These are phyloP conservation scores for Leccinum proximum DNA, from an alignment of 1,284 basidiomycete species.

Conservation along the genomic window DNA sequence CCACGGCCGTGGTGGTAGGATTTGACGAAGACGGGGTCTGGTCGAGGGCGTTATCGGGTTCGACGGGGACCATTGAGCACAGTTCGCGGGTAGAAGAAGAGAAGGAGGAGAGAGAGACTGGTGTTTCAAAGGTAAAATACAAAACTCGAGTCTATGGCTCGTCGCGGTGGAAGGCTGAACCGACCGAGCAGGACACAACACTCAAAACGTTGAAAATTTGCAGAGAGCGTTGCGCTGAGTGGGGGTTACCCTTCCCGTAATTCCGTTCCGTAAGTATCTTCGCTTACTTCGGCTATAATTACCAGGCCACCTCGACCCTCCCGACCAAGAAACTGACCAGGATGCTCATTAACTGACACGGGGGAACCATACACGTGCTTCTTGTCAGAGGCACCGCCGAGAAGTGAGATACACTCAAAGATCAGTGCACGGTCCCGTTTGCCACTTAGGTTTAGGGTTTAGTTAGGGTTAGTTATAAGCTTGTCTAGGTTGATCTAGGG, in stretches of 20 bases:
- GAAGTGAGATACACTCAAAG: too few species aligned
- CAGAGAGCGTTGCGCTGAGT: constrained; percentile 17
- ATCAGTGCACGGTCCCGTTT: too few species aligned
- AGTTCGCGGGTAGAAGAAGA: constrained; percentile 4
- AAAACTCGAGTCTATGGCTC: constrained; percentile 10
- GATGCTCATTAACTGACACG: constrained; percentile 6
- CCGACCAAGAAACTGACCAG: not conserved
- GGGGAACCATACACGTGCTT: too few species aligned
- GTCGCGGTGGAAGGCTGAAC: constrained; percentile 8
- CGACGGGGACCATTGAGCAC: constrained; percentile 22
- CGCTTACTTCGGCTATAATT: constrained; percentile 14
- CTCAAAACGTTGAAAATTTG: constrained; percentile 28
- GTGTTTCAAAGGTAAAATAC: constrained; percentile 22
- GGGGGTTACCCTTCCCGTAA: constrained; percentile 22
- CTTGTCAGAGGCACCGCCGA: too few species aligned
- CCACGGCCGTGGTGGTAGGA: not conserved
- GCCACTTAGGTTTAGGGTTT: too few species aligned
- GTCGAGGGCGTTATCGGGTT: constrained; percentile 28
- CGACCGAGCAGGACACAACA: constrained; percentile 1
- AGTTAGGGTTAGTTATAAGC: too few species aligned
- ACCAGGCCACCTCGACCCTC: constrained; percentile 2
- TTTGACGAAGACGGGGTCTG: constrained; percentile 10
- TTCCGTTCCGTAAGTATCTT: constrained; percentile 17
- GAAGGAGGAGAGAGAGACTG: not conserved
- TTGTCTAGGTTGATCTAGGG: too few species aligned